A percentile compares a stretch with the other conserved stretches of the same genome.
These are phyloP conservation scores for Trichomonas vaginalis DNA, from an alignment of 208 protist genomes.

Conservation along the genomic window DNA sequence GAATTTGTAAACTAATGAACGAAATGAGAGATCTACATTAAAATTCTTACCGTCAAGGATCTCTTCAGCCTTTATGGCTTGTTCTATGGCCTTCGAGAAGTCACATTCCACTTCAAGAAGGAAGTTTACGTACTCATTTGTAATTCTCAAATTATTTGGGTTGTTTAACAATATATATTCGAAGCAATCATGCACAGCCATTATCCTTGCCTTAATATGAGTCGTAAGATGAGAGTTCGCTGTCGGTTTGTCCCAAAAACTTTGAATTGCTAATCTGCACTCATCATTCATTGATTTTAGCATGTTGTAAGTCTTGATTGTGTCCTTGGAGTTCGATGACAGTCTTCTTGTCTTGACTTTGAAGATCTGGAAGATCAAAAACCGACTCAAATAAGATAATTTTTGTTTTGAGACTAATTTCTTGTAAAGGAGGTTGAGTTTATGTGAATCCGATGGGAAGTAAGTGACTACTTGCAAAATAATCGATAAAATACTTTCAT, in stretches of 20 bases:
- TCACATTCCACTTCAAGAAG: background rate
- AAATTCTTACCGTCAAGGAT: background rate
- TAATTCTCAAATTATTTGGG: background rate
- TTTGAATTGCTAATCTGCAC: background rate
- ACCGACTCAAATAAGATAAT: background rate
- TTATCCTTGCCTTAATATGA: background rate
- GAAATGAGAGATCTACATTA: background rate
- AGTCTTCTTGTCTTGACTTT: background rate
- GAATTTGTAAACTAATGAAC: background rate
- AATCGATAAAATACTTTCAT: background rate
- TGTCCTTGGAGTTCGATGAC: background rate
- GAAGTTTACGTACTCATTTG: background rate
- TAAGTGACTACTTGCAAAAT: background rate
- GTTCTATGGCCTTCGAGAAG: background rate
- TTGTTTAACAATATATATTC: background rate
- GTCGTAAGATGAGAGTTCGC: background rate
- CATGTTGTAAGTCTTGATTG: background rate
- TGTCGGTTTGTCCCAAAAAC: background rate
- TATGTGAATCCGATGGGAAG: background rate
- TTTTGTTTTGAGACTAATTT: background rate
- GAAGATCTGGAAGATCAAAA: background rate
- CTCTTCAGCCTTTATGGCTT: background rate
- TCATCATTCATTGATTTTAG: background rate
- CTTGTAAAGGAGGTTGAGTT: background rate
- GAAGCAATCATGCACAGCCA: background rate